Evolutionary conservation across 306 rosid genomes (phyloP).

Genomic region (Hippophae gyantsensis): DNA sequence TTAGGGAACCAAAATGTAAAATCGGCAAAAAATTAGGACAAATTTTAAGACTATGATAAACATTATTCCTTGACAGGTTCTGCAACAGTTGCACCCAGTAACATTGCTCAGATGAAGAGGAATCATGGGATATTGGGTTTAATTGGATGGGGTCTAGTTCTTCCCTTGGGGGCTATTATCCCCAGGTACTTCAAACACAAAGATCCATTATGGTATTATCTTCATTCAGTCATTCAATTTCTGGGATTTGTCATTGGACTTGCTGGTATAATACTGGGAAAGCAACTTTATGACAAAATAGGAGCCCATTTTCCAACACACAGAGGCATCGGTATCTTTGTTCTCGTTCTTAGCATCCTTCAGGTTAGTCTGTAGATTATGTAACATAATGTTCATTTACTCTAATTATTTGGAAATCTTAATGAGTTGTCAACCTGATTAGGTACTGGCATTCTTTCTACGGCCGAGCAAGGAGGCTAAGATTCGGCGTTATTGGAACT

Average conservation of each 20-base stretch:
- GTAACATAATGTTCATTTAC: not conserved
- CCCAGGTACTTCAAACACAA: slow-evolving; percentile 90
- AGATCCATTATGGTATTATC: slow-evolving; percentile 91
- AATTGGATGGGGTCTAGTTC: slow-evolving; percentile 84
- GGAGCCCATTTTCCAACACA: slow-evolving; percentile 69
- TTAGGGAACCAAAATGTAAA: too few relatives aligned
- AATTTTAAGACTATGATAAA: slow-evolving; percentile 2
- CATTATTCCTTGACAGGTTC: slow-evolving; percentile 38
- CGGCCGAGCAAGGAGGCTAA: slow-evolving; percentile 67
- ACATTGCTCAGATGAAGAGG: slow-evolving; percentile 52
- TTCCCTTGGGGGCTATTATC: slow-evolving; percentile 81
- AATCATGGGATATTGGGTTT: slow-evolving; percentile 81
- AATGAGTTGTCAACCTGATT: slow-evolving; percentile 22
- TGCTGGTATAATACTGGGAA: slow-evolving; percentile 69
- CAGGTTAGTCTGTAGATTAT: slow-evolving; percentile 47
- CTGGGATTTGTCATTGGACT: slow-evolving; percentile 78
- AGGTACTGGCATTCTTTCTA: slow-evolving; percentile 76
- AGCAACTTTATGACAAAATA: slow-evolving; percentile 52
- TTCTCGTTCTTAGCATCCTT: slow-evolving; percentile 73
- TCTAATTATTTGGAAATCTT: slow-evolving; percentile 4
- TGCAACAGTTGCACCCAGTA: slow-evolving; percentile 27
- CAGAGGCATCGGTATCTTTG: slow-evolving; percentile 84
- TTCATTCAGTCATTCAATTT: slow-evolving; percentile 70
- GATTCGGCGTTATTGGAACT: slow-evolving; percentile 70
- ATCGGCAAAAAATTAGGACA: too few relatives aligned